Evolutionary conservation across 2,329 filamentous ascomycete species (phyloP).

Genomic region (Aspergillus glaucus): DNA sequence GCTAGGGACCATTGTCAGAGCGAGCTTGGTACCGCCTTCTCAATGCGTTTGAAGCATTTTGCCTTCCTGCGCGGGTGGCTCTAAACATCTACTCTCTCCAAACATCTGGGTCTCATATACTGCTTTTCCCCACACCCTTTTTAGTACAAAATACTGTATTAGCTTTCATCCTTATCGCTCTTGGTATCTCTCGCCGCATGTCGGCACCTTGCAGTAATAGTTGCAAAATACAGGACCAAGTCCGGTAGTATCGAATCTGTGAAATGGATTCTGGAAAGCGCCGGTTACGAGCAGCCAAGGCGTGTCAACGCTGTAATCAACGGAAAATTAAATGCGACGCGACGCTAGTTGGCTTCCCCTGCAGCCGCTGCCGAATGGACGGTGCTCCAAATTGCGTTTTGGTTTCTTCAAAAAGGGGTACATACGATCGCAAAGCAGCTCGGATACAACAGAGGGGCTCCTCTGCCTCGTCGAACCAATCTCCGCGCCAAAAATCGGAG

Average conservation of each 20-base stretch:
- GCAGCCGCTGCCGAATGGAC: not conserved
- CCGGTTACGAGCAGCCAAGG: slow-evolving; percentile 1
- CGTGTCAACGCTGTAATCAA: slow-evolving; percentile 1
- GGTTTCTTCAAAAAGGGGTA: slow-evolving; percentile 1
- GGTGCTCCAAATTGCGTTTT: not conserved
- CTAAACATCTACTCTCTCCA: too few relatives aligned
- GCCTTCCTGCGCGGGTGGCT: too few relatives aligned
- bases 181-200: too few relatives aligned
- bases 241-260: not conserved
- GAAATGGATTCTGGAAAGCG: not conserved
- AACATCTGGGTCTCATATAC: too few relatives aligned
- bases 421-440: not conserved
- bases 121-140: too few relatives aligned
- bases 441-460: not conserved
- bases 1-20: too few relatives aligned
- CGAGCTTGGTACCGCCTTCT: too few relatives aligned
- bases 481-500: not conserved
- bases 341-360: not conserved
- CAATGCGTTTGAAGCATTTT: too few relatives aligned
- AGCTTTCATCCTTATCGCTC: too few relatives aligned
- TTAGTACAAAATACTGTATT: too few relatives aligned
- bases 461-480: not conserved
- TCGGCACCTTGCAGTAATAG: too few relatives aligned
- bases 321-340: slow-evolving; percentile 4
- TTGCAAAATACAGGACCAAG: too few relatives aligned